Evolutionary conservation across 441 rosid genomes (phyloP).

Genomic region (Adansonia grandidieri): DNA sequence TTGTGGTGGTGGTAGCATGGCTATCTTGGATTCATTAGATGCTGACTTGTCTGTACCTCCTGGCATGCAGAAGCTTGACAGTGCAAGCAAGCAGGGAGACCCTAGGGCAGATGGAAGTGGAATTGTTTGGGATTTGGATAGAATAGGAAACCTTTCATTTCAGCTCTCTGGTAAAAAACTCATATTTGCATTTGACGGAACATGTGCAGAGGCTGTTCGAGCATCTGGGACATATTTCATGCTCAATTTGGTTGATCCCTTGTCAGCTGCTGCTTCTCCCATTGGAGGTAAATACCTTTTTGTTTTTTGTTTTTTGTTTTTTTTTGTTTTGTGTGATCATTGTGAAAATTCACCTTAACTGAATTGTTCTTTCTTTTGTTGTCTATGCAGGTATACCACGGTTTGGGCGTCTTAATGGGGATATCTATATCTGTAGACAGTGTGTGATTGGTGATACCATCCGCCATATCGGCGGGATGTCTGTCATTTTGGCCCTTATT

Average conservation of each 20-base stretch:
- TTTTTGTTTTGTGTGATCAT: not conserved
- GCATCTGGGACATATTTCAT: constrained; percentile 82
- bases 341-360: not conserved
- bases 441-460: constrained; percentile 93
- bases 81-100: constrained; percentile 74
- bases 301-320: no score
- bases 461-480: constrained; percentile 90
- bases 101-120: constrained; percentile 97
- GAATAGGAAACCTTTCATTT: constrained; percentile 78
- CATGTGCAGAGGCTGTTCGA: constrained; percentile 86
- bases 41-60: constrained; percentile 71
- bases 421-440: constrained; percentile 83
- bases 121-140: constrained; percentile 98
- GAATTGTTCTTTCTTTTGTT: constrained; percentile 15
- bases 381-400: constrained; percentile 88
- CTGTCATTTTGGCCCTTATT: constrained; percentile 90
- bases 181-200: constrained; percentile 98
- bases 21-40: constrained; percentile 93
- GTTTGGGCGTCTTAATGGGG: constrained; percentile 91
- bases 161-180: constrained; percentile 99
- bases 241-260: constrained; percentile 98
- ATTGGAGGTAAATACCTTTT: constrained; percentile 74
- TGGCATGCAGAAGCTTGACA: constrained; percentile 70
- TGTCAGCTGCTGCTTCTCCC: constrained; percentile 99
- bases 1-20: constrained; percentile 99